These are phyloP conservation scores for Citropsis articulata DNA, from an alignment of 345 rosid genomes.

Conservation along the genomic window DNA sequence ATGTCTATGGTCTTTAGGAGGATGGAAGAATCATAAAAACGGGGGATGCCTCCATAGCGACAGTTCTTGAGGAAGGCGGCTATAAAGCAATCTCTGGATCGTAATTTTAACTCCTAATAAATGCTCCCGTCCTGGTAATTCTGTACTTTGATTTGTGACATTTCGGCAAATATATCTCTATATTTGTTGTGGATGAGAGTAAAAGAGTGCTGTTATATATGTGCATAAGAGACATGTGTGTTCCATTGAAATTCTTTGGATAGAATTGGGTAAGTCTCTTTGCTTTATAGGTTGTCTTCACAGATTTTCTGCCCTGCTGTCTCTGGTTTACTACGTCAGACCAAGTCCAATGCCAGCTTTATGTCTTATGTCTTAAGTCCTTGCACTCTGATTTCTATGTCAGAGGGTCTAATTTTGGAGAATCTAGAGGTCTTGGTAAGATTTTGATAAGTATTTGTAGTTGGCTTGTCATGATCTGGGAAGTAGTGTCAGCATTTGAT, in stretches of 20 bases:
- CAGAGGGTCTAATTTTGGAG: neutral
- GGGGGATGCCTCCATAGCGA: slow-evolving; percentile 74
- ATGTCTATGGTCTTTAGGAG: slow-evolving; percentile 48
- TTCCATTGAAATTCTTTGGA: neutral
- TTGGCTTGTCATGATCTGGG: neutral
- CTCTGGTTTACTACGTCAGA: neutral
- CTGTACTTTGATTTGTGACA: neutral
- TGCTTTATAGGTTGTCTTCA: neutral
- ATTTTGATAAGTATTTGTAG: neutral
- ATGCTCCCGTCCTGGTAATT: neutral
- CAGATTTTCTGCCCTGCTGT: neutral
- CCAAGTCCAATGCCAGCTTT: neutral
- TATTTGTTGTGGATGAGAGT: neutral
- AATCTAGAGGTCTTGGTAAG: neutral
- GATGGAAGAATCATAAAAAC: slow-evolving; percentile 82
- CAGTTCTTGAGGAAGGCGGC: slow-evolving; percentile 77
- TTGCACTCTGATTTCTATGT: neutral
- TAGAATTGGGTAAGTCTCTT: neutral
- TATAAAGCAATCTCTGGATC: slow-evolving; percentile 62
- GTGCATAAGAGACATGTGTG: neutral
- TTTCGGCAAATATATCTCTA: neutral
- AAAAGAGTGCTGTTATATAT: neutral
- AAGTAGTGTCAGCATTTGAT: neutral
- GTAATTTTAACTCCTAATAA: slow-evolving; percentile 1
- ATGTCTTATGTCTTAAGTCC: neutral